Evolutionary conservation across 805 yeast genomes (phyloP), one percentile per base, ranked within the genome.

Genomic region (Saccharomyces eubayanus): DNA sequence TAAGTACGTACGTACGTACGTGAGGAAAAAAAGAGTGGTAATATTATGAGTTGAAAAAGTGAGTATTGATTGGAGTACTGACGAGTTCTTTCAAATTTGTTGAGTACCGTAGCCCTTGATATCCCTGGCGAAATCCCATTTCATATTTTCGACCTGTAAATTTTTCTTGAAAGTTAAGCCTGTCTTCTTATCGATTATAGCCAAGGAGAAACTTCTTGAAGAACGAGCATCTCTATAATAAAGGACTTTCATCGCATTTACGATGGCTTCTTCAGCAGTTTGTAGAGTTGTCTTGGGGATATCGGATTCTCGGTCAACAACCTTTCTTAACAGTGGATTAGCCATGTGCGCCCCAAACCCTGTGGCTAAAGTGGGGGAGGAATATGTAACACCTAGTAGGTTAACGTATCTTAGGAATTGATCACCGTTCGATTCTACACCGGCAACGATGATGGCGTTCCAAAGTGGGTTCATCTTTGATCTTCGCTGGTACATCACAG

Each of bases 311-410:
- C 76, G 73, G 55, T 89, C 96, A 36, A 87, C 88, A 55, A 85
- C 79, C 68, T 87, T 83, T 74, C 99, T 84, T 68, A 94, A 77
- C 63, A 94, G 73, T 28, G 99, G 99, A 47, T 90, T 73, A 2
- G 99, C 99, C 71, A 94, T 77, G 71, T 94, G 91, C 10, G 95
- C 86, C 55, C 99, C 99, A 69, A 90, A 92, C 1, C 99, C 99
- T 2, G 98, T 91, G 48, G 97, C 97, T 54, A 94, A 74, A 2
- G 96, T 78, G 30, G 96, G 94, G 0, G 98, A 79, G 3, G 88
- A 78, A 71, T 88, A 94, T 2, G 96, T 80, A 28, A 90, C 96
- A 50, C 99, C 99, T 56, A 91, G 78, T 56, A 94, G 75, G 69
- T 94, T 97, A 48, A 90, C 96, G 66, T 88, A 91, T 60, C 85